Percentiles rank a stretch among this genome's conserved stretches.
phyloP scores from a whole-genome alignment of 1,139 yeast species.

The Debaryomycetaceae sp. region DNA sequence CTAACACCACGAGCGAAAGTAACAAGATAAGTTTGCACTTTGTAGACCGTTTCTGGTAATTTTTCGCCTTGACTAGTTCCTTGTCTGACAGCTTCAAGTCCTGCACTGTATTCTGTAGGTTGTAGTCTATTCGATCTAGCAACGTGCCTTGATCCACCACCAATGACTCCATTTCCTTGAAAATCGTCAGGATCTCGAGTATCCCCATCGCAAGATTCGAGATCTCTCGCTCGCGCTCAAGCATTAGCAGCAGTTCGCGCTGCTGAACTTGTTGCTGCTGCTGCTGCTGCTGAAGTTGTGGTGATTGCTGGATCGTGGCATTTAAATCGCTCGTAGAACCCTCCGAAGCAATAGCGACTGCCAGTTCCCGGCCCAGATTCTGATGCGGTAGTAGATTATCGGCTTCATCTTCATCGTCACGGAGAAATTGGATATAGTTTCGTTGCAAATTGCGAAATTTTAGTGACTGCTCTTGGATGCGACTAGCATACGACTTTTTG shows the following conservation, averaged over 20 bases:
- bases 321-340: slow-evolving; percentile 25
- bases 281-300: slow-evolving; percentile 21
- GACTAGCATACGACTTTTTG: slow-evolving; percentile 74
- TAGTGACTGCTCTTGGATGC: slow-evolving; percentile 69
- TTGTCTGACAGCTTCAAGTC: slow-evolving; percentile 70
- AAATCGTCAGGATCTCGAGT: slow-evolving; percentile 82
- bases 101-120: slow-evolving; percentile 66
- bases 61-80: slow-evolving; percentile 66
- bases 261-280: slow-evolving; percentile 23
- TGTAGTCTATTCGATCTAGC: slow-evolving; percentile 86
- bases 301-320: slow-evolving; percentile 24
- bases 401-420: slow-evolving; percentile 54
- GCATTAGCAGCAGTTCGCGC: slow-evolving; percentile 31
- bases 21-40: slow-evolving; percentile 82
- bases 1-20: slow-evolving; percentile 58
- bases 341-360: neutral
- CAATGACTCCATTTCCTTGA: slow-evolving; percentile 84
- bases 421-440: slow-evolving; percentile 66
- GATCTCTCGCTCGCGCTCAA: slow-evolving; percentile 81
- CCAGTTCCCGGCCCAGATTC: slow-evolving; percentile 2
- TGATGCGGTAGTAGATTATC: slow-evolving; percentile 13
- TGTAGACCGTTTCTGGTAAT: slow-evolving; percentile 78
- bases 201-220: slow-evolving; percentile 89
- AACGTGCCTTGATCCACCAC: slow-evolving; percentile 94
- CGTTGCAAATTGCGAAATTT: slow-evolving; percentile 80